These are phyloP conservation scores for Arthrinium puccinioides DNA, from an alignment of 2,329 filamentous ascomycete species.

Conservation along the genomic window DNA sequence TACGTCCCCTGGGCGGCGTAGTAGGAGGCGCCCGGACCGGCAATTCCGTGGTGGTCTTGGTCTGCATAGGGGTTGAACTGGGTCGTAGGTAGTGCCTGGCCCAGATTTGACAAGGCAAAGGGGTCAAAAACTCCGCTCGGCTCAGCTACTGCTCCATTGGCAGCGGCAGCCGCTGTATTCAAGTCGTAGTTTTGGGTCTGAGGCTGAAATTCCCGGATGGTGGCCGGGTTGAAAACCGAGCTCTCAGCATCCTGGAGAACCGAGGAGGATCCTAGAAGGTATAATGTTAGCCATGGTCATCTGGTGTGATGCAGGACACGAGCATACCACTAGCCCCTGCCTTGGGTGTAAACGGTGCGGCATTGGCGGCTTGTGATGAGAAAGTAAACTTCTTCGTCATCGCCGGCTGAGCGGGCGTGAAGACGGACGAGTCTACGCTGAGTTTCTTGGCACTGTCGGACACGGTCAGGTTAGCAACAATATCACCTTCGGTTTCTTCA, in stretches of 20 bases:
- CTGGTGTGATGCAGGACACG: too few species aligned
- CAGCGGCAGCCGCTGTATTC: conserved; percentile 24
- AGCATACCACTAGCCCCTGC: conserved; percentile 26
- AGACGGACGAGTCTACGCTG: conserved; percentile 94
- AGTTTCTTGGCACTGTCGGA: conserved; percentile 62
- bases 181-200: conserved; percentile 42
- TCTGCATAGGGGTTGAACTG: conserved; percentile 73
- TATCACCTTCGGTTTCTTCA: background rate
- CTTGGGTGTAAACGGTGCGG: conserved; percentile 76
- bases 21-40: conserved; percentile 52
- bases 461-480: conserved; percentile 18
- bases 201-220: conserved; percentile 54
- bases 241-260: conserved; percentile 35
- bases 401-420: conserved; percentile 61
- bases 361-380: conserved; percentile 83
- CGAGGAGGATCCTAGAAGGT: too few species aligned
- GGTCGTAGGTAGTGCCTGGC: conserved; percentile 39
- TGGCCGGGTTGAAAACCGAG: conserved; percentile 46
- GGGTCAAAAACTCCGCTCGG: conserved; percentile 48
- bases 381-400: conserved; percentile 64
- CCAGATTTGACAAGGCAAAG: conserved; percentile 53
- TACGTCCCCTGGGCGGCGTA: conserved; percentile 54
- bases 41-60: conserved; percentile 45
- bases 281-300: too few species aligned
- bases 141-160: conserved; percentile 44